phyloP scores from a whole-genome alignment of 2,329 filamentous ascomycete species.

The Aurifilum marmelostoma region DNA sequence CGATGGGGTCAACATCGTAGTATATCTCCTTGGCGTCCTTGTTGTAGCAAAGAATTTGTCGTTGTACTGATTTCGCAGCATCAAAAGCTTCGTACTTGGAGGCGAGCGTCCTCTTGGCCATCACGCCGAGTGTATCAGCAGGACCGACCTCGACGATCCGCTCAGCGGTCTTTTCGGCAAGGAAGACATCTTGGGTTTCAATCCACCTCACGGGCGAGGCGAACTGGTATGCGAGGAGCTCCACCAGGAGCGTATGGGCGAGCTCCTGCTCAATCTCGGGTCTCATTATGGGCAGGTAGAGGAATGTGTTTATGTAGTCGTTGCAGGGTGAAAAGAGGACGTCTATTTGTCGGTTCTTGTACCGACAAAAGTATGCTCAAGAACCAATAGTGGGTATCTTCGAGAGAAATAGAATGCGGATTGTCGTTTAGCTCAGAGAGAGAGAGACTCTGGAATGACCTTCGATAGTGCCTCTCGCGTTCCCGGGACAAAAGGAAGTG shows the following conservation, averaged over 20 bases:
- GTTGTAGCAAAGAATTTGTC: constrained; percentile 98
- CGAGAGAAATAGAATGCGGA: constrained; percentile 10
- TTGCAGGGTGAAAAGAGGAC: constrained; percentile 7
- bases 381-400: constrained; percentile 29
- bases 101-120: constrained; percentile 94
- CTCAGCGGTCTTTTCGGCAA: constrained; percentile 93
- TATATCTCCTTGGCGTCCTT: constrained; percentile 99
- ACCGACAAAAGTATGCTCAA: constrained; percentile 22
- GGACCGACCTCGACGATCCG: constrained; percentile 97
- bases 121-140: constrained; percentile 93
- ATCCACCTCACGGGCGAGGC: constrained; percentile 99
- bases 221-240: constrained; percentile 99
- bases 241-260: constrained; percentile 95
- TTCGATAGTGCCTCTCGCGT: neutral
- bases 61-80: constrained; percentile 91
- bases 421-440: constrained; percentile 12
- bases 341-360: constrained; percentile 1
- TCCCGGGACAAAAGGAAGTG: constrained; percentile 13
- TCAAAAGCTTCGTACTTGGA: constrained; percentile 99
- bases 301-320: constrained; percentile 27
- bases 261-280: constrained; percentile 99
- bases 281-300: constrained; percentile 70
- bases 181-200: constrained; percentile 99
- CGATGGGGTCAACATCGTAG: constrained; percentile 94
- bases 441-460: constrained; percentile 14